Base-by-base conservation (phyloP, 1,284 basidiomycete genomes). In the Fomes fomentarius region DNA sequence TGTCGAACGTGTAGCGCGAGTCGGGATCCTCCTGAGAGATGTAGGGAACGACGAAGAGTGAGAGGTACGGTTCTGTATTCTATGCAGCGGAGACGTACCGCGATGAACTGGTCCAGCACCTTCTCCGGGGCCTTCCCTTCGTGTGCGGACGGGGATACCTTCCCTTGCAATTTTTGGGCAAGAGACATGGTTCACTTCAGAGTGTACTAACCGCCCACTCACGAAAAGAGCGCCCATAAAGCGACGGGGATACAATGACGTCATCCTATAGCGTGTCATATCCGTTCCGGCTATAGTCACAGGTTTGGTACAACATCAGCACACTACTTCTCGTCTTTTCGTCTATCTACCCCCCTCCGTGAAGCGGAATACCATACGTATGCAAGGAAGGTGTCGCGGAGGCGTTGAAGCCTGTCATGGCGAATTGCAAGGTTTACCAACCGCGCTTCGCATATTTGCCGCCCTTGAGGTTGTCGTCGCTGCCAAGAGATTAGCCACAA, bases 401-500 rank as follows among this genome's bases (percentile, higher is more conserved):
- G n/a, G n/a, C n/a, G n/a, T n/a, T n/a, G n/a, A n/a, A n/a, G n/a
- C n/a, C n/a, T n/a, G n/a, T n/a, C n/a, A n/a, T n/a, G n/a, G n/a
- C n/a, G n/a, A n/a, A n/a, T n/a, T n/a, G n/a, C 28, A 30, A 7
- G 28, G 30, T 50, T 66, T 71, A 84, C 78, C 78, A 78, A 5
- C 82, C 83, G 37, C 83, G 73, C 22, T 65, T 63, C 7, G 81
- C 78, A 30, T 76, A 70, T 63, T 67, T 74, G 3, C 89, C 90
- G 26, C 89, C 89, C 65, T 85, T 81, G 48, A 92, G 66, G 56
- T 85, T 76, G 17, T 75, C 68, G 61, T 85, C 80, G 62, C 89
- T 91, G 61, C 31, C 30, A 14, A 46, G 34, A 24, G 7, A 19
- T 38, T 35, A 43, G 43, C 15, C 34, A 26, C 33, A 19, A 22